These are phyloP conservation scores for Puccinia sorghi DNA, from an alignment of 1,284 basidiomycete genomes.

Conservation along the genomic window DNA sequence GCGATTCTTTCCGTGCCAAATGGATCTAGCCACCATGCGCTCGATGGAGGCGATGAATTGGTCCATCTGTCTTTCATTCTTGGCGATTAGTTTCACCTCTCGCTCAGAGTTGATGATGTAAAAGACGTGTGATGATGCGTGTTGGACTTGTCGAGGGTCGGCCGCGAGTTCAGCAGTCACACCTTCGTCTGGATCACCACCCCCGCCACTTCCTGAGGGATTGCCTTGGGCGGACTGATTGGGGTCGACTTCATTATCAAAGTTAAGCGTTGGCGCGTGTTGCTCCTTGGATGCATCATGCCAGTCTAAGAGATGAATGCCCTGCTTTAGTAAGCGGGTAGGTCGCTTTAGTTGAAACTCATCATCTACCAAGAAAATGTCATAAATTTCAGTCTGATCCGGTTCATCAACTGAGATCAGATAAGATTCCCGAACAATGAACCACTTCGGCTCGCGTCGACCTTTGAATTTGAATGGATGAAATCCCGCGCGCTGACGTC, in stretches of 20 bases:
- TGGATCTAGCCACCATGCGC: conserved; percentile 72
- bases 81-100: conserved; percentile 81
- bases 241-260: conserved; percentile 27
- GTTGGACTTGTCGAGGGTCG: conserved; percentile 53
- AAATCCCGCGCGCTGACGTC: conserved; percentile 58
- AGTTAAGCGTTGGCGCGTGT: conserved; percentile 20
- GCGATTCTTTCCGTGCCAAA: conserved; percentile 78
- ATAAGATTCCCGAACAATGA: conserved; percentile 89
- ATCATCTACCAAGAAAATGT: conserved; percentile 88
- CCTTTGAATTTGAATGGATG: conserved; percentile 67
- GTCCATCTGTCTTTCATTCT: conserved; percentile 93
- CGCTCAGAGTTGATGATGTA: conserved; percentile 89
- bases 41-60: conserved; percentile 95
- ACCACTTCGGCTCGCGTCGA: conserved; percentile 80
- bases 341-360: conserved; percentile 78
- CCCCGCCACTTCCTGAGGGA: conserved; percentile 9
- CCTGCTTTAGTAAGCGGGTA: conserved; percentile 59
- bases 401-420: conserved; percentile 83
- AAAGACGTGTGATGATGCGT: conserved; percentile 76
- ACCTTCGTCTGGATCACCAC: conserved; percentile 61
- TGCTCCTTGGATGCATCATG: conserved; percentile 50
- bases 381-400: conserved; percentile 78
- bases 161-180: conserved; percentile 52
- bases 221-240: conserved; percentile 11
- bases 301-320: conserved; percentile 55